Evolutionary conservation across 164 flowering plant species (phyloP), one percentile per base, ranked within the genome.

Genomic region (Euptelea pleiosperma): DNA sequence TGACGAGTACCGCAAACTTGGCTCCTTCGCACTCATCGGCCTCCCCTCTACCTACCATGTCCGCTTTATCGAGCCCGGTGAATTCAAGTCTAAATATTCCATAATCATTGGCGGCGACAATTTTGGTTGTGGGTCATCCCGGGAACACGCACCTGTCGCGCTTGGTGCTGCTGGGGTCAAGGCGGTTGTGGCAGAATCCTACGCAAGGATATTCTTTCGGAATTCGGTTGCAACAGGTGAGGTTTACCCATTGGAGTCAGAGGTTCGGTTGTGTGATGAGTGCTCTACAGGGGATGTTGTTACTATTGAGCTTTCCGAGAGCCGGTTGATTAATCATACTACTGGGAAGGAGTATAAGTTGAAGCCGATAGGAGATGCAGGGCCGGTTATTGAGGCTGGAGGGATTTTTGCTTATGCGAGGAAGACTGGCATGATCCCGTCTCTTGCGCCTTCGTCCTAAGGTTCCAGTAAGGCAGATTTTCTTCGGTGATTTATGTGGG

Each of bases 71-170:
- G 85, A 80, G 1, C 77, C 88, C 0, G 74, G 60, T 8, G 78
- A 83, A 36, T 62, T 60, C 55, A 60, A 70, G 21, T 64, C 98
- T 14, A 76, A 77, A 18, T 93, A 73, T 79, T 61, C 85, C 5
- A 82, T 93, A 55, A 42, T 93, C 47, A 83, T 93, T 35, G 98
- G 61, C 6, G 98, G 98, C 5, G 86, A 67, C 6, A 93, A 93
- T 64, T 93, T 93, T 63, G 98, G 98, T 0, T 93, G 98, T 63
- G 98, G 97, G 0, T 93, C 98, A 2, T 93, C 98, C 1, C 75
- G 97, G 9, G 97, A 93, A 74, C 98, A 93, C 57, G 98, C 98
- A n/a, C 97, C 98, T 6, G 98, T 88, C 22, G 90, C 96, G 4
- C 75, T 93, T 0, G 98, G 98, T 0, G 98, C 98, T 0, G 69